Base-by-base conservation (phyloP, 108 stramenopile species). In the Stephanodiscus minutulus region DNA sequence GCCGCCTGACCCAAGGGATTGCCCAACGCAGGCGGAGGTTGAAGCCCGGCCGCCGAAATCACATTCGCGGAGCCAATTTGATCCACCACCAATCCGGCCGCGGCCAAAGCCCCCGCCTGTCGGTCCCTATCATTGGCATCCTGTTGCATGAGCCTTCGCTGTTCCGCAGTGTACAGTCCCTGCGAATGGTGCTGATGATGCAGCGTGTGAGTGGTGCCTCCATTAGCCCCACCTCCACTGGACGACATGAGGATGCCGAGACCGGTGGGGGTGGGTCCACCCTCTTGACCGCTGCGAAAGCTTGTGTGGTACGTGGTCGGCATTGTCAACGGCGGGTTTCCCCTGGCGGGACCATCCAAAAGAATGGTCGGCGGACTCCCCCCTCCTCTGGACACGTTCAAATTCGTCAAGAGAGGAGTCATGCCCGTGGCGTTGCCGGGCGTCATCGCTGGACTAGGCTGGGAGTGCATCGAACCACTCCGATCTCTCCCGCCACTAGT, bases 31-130 rank as follows among this genome's bases (percentile, higher is more conserved):
- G 87, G 89, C 15, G 87, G 85, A 20, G 86, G 82, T 33, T 68
- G 77, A 62, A 85, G 54, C 12, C 85, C 83, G 39, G 76, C 81
- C 56, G 66, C 50, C 39, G 44, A 68, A 31, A 18, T 31, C 18
- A 29, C 15, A 18, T 20, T 36, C 17, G 35, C 13, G 0, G 58
- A 20, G 15, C 58, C 61, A 39, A 79, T 63, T 44, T 70, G 50
- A 20, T 91, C 91, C 24, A 89, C 91, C 10, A 87, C 81, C 83
- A 91, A 80, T 31, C 94, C 94, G 3, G 95, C 95, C 0, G 86
- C 87, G 33, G 92, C 95, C 75, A 96, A 74, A 10, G 91, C 82
- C 60, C 86, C 81, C 1, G 95, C 95, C 64, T 93, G 92, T n/a
- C 84, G 82, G 55, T 96, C 95, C 64, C 95, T 73, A 28, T 92